Evolutionary conservation across 139 green algal species (phyloP).

Genomic region (Asterochloris sp.): DNA sequence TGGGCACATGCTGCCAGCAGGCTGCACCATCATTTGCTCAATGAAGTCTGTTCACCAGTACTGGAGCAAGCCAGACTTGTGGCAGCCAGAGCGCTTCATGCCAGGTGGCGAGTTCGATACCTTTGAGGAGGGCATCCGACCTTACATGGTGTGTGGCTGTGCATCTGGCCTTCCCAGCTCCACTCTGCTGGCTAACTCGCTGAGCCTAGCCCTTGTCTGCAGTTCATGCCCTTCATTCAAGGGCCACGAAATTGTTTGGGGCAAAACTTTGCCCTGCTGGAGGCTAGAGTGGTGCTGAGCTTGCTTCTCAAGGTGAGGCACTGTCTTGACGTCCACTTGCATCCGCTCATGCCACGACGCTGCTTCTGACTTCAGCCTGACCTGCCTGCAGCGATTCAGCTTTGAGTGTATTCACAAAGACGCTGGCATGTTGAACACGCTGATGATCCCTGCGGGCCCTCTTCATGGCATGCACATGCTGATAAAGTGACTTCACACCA

Average conservation of each 20-base stretch:
- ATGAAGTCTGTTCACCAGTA: conserved; percentile 73
- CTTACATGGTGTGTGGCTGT: conserved; percentile 61
- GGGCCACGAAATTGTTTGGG: conserved; percentile 91
- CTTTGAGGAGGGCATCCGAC: conserved; percentile 69
- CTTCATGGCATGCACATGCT: conserved; percentile 64
- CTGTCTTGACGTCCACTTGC: not conserved
- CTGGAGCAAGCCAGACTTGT: conserved; percentile 74
- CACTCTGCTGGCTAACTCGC: not conserved
- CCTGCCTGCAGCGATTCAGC: conserved; percentile 54
- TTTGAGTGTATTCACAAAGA: conserved; percentile 45
- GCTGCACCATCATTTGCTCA: conserved; percentile 61
- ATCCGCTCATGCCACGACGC: not conserved
- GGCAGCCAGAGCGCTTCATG: conserved; percentile 84
- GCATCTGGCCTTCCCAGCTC: no score
- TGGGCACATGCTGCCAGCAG: conserved; percentile 62
- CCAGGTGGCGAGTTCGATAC: conserved; percentile 80
- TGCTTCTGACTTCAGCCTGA: not conserved
- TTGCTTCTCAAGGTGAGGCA: conserved; percentile 52
- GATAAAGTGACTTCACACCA: conserved; percentile 1
- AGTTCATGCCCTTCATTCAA: conserved; percentile 94
- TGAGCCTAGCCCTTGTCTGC: not conserved
- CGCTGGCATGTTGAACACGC: conserved; percentile 42
- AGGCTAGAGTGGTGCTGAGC: conserved; percentile 82
- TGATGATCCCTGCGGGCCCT: conserved; percentile 77
- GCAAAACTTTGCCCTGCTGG: conserved; percentile 82